phyloP scores from a whole-genome alignment of 2,329 filamentous ascomycete genomes.

The Beauveria sp. region DNA sequence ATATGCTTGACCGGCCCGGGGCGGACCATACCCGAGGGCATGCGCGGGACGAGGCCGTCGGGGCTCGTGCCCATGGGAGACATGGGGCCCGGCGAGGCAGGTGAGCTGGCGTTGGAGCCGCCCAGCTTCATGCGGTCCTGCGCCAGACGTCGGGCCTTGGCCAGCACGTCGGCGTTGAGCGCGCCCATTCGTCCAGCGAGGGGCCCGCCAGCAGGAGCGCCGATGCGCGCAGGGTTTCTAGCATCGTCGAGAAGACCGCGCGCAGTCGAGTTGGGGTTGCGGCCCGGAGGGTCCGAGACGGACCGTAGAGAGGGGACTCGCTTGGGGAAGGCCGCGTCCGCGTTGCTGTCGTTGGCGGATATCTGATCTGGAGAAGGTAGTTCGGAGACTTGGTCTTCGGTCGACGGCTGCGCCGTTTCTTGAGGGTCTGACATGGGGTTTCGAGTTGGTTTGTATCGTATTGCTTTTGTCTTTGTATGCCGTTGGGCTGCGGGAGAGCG shows the following conservation, averaged over 20 bases:
- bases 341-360: background rate
- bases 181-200: conserved; percentile 23
- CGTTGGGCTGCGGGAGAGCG: background rate
- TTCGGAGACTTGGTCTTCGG: background rate
- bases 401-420: background rate
- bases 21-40: conserved; percentile 33
- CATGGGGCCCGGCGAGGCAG: conserved; percentile 24
- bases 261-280: conserved; percentile 79
- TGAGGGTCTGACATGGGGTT: background rate
- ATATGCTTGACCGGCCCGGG: conserved; percentile 41
- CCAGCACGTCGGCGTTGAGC: conserved; percentile 35
- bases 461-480: background rate
- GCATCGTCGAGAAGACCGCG: conserved; percentile 66
- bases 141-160: conserved; percentile 40
- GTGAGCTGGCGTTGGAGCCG: conserved; percentile 23
- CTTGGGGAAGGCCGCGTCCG: conserved; percentile 30
- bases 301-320: conserved; percentile 53
- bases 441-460: background rate
- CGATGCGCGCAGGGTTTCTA: conserved; percentile 36
- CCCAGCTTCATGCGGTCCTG: conserved; percentile 38
- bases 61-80: conserved; percentile 27
- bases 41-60: conserved; percentile 34
- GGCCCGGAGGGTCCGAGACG: conserved; percentile 51
- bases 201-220: conserved; percentile 23
- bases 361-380: background rate